A percentile compares a stretch with the other conserved stretches of the same genome.
These are phyloP conservation scores for Dendrobium huoshanense DNA, from an alignment of 106 monocot genomes.

Conservation along the genomic window DNA sequence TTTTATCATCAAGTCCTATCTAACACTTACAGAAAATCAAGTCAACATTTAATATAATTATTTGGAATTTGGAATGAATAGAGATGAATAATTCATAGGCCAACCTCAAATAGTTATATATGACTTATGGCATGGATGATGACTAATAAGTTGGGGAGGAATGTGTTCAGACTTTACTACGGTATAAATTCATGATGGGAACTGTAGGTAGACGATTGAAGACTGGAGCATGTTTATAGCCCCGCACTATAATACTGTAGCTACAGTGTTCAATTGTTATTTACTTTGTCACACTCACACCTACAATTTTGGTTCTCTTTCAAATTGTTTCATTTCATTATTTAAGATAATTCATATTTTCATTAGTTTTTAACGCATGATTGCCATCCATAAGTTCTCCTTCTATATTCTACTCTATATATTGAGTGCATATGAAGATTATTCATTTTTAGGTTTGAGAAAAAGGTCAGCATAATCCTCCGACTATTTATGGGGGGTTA, in stretches of 20 bases:
- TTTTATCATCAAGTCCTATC: no score
- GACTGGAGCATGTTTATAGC: not conserved
- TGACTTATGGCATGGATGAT: not conserved
- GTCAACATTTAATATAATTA: not conserved
- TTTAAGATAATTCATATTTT: not conserved
- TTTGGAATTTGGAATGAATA: not conserved
- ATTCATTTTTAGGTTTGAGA: no score
- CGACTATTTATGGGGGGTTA: no score
- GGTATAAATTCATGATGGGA: not conserved
- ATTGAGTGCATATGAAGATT: no score
- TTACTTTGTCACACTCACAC: not conserved
- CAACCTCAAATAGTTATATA: not conserved
- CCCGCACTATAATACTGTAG: not conserved
- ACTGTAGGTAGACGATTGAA: not conserved
- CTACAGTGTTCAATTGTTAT: not conserved
- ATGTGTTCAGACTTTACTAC: not conserved
- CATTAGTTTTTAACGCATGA: not conserved
- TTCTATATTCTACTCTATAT: not conserved
- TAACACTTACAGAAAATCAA: no score
- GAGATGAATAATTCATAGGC: not conserved
- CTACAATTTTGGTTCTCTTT: not conserved
- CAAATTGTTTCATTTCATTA: not conserved
- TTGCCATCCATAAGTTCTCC: not conserved
- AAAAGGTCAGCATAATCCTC: no score
- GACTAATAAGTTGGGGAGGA: not conserved